Percentiles rank a stretch among this genome's conserved stretches.
These are phyloP conservation scores for Cyclotella sp. DNA, from an alignment of 108 stramenopile genomes.

Conservation along the genomic window DNA sequence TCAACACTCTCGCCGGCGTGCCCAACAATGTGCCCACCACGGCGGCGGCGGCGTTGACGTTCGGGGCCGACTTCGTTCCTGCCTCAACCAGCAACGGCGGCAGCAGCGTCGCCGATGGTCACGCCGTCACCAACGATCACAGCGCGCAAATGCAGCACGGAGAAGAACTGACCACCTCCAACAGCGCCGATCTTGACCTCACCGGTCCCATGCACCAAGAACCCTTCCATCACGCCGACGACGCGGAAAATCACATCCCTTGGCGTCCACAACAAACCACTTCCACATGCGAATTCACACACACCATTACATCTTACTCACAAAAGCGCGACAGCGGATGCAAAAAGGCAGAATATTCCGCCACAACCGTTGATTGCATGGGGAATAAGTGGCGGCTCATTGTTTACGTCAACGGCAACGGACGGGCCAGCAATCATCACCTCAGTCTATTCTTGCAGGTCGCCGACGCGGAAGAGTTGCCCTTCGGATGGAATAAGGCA, in stretches of 20 bases:
- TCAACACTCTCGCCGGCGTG: background rate
- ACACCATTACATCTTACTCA: conserved; percentile 80
- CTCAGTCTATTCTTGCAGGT: conserved; percentile 89
- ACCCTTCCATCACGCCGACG: background rate
- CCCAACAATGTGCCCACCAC: conserved; percentile 1
- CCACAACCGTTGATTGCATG: conserved; percentile 76
- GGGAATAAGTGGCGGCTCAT: conserved; percentile 92
- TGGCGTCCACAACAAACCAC: conserved; percentile 86
- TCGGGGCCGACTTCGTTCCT: conserved; percentile 16
- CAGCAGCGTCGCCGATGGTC: too few species aligned
- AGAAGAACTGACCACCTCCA: background rate
- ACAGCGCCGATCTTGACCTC: background rate
- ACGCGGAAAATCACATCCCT: background rate
- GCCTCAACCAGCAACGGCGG: background rate
- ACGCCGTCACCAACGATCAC: background rate
- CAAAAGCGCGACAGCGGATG: conserved; percentile 90
- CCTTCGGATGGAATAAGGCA: conserved; percentile 92
- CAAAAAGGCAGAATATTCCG: conserved; percentile 90
- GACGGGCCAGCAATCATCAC: conserved; percentile 87
- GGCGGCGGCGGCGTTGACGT: conserved; percentile 19
- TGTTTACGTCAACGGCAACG: conserved; percentile 91
- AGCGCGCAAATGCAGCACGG: too few species aligned
- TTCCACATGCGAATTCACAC: conserved; percentile 89
- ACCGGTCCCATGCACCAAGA: background rate
- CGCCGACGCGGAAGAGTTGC: conserved; percentile 89